Percentiles rank a stretch among this genome's conserved stretches.
phyloP scores from a whole-genome alignment of 2,329 filamentous ascomycete genomes.

The Cryphonectria parasitica region DNA sequence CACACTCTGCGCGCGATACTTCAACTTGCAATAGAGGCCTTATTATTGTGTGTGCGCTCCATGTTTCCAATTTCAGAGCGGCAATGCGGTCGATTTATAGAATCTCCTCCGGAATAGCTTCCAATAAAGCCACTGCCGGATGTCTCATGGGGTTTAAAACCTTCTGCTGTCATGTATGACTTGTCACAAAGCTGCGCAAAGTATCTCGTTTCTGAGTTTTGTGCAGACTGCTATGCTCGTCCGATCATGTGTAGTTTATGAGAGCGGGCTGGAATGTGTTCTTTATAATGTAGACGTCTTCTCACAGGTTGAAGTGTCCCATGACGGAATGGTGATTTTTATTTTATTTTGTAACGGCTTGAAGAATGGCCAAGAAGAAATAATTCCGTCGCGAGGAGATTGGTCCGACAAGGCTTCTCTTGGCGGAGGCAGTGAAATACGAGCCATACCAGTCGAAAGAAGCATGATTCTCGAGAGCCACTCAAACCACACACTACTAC shows the following conservation, averaged over 20 bases:
- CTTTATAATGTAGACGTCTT: not conserved
- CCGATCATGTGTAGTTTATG: not conserved
- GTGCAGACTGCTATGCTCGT: no score
- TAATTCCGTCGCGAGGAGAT: not conserved
- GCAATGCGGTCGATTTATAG: not conserved
- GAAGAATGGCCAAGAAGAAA: not conserved
- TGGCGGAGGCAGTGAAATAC: not conserved
- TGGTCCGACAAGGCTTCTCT: not conserved
- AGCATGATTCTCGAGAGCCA: not conserved
- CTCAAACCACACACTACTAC: not conserved
- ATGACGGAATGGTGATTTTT: not conserved
- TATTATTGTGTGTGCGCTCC: not conserved
- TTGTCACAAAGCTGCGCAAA: no score
- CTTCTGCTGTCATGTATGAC: no score
- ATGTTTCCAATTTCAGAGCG: not conserved
- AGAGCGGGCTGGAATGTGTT: not conserved
- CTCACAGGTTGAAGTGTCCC: not conserved
- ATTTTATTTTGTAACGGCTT: no score
- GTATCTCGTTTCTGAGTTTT: no score
- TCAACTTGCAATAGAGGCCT: not conserved
- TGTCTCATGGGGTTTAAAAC: no score
- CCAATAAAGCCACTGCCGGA: not conserved
- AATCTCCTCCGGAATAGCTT: not conserved
- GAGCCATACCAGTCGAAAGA: not conserved
- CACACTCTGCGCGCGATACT: not conserved